Base-by-base conservation (phyloP, 2,329 filamentous ascomycete species). In the Keithomyces neogunnii region DNA sequence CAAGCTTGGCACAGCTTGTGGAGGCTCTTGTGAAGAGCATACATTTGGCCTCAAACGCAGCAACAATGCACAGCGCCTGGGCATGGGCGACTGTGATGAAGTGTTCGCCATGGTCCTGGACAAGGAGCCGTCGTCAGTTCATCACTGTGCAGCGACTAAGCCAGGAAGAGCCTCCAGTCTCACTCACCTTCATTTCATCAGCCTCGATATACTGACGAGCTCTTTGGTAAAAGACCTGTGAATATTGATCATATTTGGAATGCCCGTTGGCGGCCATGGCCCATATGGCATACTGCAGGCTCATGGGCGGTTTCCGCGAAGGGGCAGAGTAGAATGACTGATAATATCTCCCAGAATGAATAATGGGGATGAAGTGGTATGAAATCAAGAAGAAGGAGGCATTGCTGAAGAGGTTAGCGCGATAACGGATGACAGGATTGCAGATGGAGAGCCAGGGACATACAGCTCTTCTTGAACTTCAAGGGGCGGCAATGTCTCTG, bases 281-380 rank as follows among this genome's bases (percentile, higher is more conserved):
- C 89, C 90, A 96, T 64, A 96, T 88, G 29, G 84, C 85, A 66
- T 96, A 96, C 61, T 91, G 81, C 42, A 96, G 70, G 60, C 82
- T 88, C 62, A 95, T 81, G 1, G 91, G 88, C 2, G 92, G 91
- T 51, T 88, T 84, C 74, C 85, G 81, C 52, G 87, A 78, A 1
- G 88, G 83, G 3, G 84, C 76, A 2, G 74, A 74, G 61, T 91
- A 85, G 68, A 93, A 85, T 3, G 86, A 79, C 32, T 86, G 82
- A 53, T 86, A 73, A 63, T 89, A 96, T 38, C 88, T 81, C 19
- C 80, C 80, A 35, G 82, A 82, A 60, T 96, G 89, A 40, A 96
- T 77, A 59, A 96, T 80, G 3, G 91, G 89, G 33, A 86, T 66
- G 40, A 84, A 82, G 13, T 81, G 77, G 60, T 95, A 84, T 31